Base-by-base conservation (phyloP, 2,329 filamentous ascomycete species). In the Dactylella cylindrospora region DNA sequence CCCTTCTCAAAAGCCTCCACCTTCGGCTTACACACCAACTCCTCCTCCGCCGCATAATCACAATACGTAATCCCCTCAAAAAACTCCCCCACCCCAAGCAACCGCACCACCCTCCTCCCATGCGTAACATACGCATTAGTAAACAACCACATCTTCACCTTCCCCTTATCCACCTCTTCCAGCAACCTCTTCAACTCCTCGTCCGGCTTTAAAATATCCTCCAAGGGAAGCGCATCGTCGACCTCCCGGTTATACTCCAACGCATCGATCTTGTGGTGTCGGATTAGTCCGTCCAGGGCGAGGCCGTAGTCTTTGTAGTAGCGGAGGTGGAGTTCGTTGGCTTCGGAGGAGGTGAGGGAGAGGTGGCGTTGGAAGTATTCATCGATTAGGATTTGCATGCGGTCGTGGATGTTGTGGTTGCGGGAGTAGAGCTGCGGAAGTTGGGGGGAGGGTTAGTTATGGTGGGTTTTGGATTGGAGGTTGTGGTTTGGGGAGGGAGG, bases 221-320 rank as follows among this genome's bases (percentile, higher is more conserved):
- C 88, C 2, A 98, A 79, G 0, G 93, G 90, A 17, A 98, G 76
- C 2, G 93, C 93, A 72, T 98, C 93, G 71, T 98, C 93, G 9
- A 98, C 93, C 74, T 95, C 85, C 66, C 81, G 76, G 73, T 98
- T 98, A 77, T 97, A 98, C 51, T 94, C 90, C 3, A 98, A 78
- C 1, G 93, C 88, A 70, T 97, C 88, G 69, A 98, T 95, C 73
- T 95, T 84, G 76, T 98, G 93, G 74, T 96, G 87, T 7, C 89
- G 84, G 29, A 95, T 88, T 1, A 98, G 80, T 1, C 93, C 93
- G 75, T 97, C 90, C 66, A 98, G 94, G 23, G 93, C 93, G n/a
- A 98, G 82, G 23, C 94, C 93, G 72, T 98, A 98, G 72, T 88
- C 90, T 70, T 84, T 85, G 76, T 97, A 98, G 77, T 98, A 98